phyloP scores from a whole-genome alignment of 2,329 filamentous ascomycete species.

The Penicillium hordei region DNA sequence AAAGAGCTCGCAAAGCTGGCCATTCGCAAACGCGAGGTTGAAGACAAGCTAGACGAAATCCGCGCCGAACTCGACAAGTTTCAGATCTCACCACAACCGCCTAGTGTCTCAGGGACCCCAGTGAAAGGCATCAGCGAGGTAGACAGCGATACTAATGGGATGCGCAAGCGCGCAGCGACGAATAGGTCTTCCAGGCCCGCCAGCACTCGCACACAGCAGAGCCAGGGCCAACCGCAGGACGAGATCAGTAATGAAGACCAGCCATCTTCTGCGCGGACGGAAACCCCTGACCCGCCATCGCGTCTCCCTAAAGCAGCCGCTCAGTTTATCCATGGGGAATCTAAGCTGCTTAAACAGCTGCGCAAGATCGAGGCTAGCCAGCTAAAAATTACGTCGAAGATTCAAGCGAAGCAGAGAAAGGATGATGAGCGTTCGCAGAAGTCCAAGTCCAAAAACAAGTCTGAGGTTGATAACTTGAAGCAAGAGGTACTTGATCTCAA shows the following conservation, averaged over 20 bases:
- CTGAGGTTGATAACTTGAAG: slow-evolving; percentile 49
- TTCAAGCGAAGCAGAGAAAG: slow-evolving; percentile 40
- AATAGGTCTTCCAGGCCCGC: slow-evolving; percentile 18
- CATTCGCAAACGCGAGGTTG: slow-evolving; percentile 41
- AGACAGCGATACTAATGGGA: slow-evolving; percentile 20
- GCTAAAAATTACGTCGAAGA: slow-evolving; percentile 42
- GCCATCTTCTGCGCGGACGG: slow-evolving; percentile 8
- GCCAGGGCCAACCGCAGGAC: slow-evolving; percentile 10
- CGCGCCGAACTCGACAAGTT: slow-evolving; percentile 37
- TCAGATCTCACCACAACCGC: slow-evolving; percentile 14
- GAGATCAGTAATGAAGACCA: slow-evolving; percentile 17
- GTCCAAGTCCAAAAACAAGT: slow-evolving; percentile 31
- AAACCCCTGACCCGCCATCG: slow-evolving; percentile 21
- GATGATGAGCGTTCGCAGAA: slow-evolving; percentile 47
- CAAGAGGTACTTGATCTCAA: slow-evolving; percentile 49
- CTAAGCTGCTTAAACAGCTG: slow-evolving; percentile 40
- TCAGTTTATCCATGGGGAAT: slow-evolving; percentile 33
- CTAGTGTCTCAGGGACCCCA: slow-evolving; percentile 7
- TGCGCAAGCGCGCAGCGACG: slow-evolving; percentile 21
- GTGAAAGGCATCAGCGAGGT: slow-evolving; percentile 16
- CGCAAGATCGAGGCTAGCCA: slow-evolving; percentile 45
- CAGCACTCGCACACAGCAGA: slow-evolving; percentile 19
- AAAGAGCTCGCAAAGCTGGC: slow-evolving; percentile 47
- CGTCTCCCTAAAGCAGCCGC: slow-evolving; percentile 33
- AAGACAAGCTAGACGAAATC: slow-evolving; percentile 39